A percentile compares a stretch with the other conserved stretches of the same genome.
Conservation (phyloP, 2,329 filamentous ascomycete species). For the Cladosporium austrohemisphaericum region DNA sequence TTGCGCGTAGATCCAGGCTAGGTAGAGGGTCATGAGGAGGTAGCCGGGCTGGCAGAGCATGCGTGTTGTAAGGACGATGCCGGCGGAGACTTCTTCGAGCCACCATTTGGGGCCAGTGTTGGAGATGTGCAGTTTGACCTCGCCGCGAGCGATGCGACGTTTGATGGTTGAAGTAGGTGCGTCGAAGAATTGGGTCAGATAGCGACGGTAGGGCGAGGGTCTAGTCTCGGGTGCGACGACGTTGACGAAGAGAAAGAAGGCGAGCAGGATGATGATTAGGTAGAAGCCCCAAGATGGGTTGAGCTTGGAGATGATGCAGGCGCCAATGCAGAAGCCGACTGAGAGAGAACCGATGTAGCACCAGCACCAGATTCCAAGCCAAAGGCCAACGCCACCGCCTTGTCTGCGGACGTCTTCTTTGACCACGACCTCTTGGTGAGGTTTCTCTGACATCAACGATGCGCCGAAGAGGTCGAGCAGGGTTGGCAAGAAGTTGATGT, state of each 20-base stretch:
- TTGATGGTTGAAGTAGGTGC: slow-evolving; percentile 43
- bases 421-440: slow-evolving; percentile 68
- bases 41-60: slow-evolving; percentile 76
- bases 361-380: slow-evolving; percentile 75
- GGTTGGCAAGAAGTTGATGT: slow-evolving; percentile 71
- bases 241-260: slow-evolving; percentile 63
- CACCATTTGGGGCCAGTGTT: slow-evolving; percentile 71
- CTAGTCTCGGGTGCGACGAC: slow-evolving; percentile 69
- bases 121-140: slow-evolving; percentile 71
- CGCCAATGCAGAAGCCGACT: slow-evolving; percentile 68
- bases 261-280: slow-evolving; percentile 64
- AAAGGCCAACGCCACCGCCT: slow-evolving; percentile 74
- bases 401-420: slow-evolving; percentile 66
- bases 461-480: slow-evolving; percentile 73
- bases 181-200: slow-evolving; percentile 60
- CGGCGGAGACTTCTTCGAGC: slow-evolving; percentile 72
- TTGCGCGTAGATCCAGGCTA: slow-evolving; percentile 75
- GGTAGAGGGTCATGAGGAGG: slow-evolving; percentile 66
- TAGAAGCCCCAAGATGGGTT: slow-evolving; percentile 74
- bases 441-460: slow-evolving; percentile 67
- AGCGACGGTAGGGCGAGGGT: slow-evolving; percentile 64
- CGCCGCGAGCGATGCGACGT: slow-evolving; percentile 62
- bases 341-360: slow-evolving; percentile 70
- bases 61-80: slow-evolving; percentile 60
- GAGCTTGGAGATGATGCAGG: slow-evolving; percentile 61